phyloP scores from a whole-genome alignment of 139 green algal species.

The Chlamydomonas sphaeroides region DNA sequence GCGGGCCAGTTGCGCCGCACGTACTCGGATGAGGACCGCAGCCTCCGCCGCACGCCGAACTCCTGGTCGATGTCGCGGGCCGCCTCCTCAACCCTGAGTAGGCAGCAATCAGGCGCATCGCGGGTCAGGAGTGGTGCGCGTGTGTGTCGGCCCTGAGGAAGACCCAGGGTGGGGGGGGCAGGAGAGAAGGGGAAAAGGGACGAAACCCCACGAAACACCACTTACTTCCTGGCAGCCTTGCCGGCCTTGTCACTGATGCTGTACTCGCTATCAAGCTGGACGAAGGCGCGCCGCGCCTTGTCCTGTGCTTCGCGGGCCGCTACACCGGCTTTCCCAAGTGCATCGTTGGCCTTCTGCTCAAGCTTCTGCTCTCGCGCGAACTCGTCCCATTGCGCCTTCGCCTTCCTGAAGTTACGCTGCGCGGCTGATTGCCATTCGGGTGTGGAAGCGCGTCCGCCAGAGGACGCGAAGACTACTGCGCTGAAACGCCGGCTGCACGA shows the following conservation, averaged over 20 bases:
- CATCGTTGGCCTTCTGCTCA: neutral
- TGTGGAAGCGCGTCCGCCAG: too few relatives aligned
- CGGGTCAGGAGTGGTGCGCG: too few relatives aligned
- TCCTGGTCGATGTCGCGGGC: conserved; percentile 33
- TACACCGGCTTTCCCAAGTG: neutral
- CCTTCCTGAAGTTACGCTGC: too few relatives aligned
- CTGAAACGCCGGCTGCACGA: too few relatives aligned
- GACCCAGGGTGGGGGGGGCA: too few relatives aligned
- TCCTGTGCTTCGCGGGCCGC: neutral
- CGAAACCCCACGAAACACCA: neutral
- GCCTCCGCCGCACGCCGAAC: conserved; percentile 17
- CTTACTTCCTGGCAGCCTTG: neutral
- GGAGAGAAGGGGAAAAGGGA: neutral
- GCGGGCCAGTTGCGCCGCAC: conserved; percentile 3
- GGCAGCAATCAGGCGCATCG: too few relatives aligned
- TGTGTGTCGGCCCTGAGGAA: too few relatives aligned
- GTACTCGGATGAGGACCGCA: neutral
- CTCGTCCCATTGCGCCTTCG: neutral
- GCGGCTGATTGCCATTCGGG: too few relatives aligned
- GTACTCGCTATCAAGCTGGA: conserved; percentile 10
- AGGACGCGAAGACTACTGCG: too few relatives aligned
- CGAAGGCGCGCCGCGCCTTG: conserved; percentile 1
- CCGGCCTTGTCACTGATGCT: neutral
- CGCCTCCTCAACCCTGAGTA: conserved; percentile 16
- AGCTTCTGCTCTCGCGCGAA: conserved; percentile 15